Conservation (phyloP, 345 rosid genomes). For the Populus ilicifolia region DNA sequence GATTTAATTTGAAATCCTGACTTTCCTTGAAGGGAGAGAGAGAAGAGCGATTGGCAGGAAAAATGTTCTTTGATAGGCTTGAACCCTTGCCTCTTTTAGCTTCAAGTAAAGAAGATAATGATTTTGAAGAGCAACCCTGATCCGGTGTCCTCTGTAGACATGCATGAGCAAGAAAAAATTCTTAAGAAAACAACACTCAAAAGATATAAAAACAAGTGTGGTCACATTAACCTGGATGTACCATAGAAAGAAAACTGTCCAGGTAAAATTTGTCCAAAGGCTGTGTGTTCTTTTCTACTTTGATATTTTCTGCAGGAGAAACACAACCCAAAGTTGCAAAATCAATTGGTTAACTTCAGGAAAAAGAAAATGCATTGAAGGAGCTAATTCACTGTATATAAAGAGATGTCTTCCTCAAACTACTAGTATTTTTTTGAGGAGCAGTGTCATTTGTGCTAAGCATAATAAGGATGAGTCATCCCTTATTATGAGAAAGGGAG, state of each 20-base stretch:
- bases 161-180: slow-evolving; percentile 12
- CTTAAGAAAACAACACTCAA: slow-evolving; percentile 1
- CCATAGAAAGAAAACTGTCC: slow-evolving; percentile 19
- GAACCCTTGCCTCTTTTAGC: slow-evolving; percentile 36
- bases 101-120: slow-evolving; percentile 35
- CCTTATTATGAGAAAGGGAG: not conserved
- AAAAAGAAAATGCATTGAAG: not conserved
- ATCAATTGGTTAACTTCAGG: not conserved
- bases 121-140: slow-evolving; percentile 18
- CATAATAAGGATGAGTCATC: not conserved
- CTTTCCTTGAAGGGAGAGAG: slow-evolving; percentile 35
- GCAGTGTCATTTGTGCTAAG: not conserved
- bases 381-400: not conserved
- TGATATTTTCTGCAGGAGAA: slow-evolving; percentile 28
- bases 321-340: slow-evolving; percentile 5
- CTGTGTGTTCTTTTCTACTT: slow-evolving; percentile 20
- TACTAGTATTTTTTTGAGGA: not conserved
- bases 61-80: slow-evolving; percentile 42
- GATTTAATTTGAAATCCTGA: slow-evolving; percentile 37
- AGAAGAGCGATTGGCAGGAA: slow-evolving; percentile 76
- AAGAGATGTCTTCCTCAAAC: not conserved
- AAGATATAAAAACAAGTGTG: not conserved
- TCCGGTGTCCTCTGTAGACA: slow-evolving; percentile 28
- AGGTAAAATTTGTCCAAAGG: slow-evolving; percentile 20
- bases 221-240: slow-evolving; percentile 7